Evolutionary conservation across 148 eudicot genomes (phyloP).

Genomic region (Rhododendron simsii): DNA sequence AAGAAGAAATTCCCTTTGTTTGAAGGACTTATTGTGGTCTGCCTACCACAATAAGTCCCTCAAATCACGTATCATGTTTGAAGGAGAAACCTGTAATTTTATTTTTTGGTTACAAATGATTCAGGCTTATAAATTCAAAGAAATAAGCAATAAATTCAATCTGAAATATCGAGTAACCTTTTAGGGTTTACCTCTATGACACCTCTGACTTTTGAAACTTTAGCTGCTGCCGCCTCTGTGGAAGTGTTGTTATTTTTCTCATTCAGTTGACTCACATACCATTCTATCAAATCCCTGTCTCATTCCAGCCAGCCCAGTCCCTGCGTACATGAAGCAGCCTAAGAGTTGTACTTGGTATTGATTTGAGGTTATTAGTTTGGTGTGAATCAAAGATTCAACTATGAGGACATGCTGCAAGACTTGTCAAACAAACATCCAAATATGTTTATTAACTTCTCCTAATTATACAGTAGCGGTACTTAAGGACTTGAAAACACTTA

Average conservation of each 20-base stretch:
- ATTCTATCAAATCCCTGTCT: conserved; percentile 83
- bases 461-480: neutral
- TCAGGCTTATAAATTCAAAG: too few relatives aligned
- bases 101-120: too few relatives aligned
- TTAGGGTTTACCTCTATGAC: conserved; percentile 66
- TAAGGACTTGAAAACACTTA: neutral
- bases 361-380: neutral
- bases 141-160: too few relatives aligned
- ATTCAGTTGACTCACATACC: conserved; percentile 77
- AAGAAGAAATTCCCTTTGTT: neutral
- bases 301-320: conserved; percentile 72
- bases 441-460: neutral
- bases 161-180: neutral
- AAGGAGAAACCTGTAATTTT: too few relatives aligned
- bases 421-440: neutral
- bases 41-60: neutral
- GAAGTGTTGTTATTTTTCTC: conserved; percentile 67
- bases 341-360: neutral
- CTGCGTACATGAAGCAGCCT: conserved; percentile 19
- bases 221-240: conserved; percentile 57
- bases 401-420: neutral
- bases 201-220: conserved; percentile 62
- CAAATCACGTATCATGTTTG: neutral
- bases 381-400: neutral
- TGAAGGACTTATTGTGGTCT: neutral